A percentile compares a stretch with the other conserved stretches of the same genome.
Conservation (phyloP, 495 filamentous ascomycete species). For the Daldinia grandis region DNA sequence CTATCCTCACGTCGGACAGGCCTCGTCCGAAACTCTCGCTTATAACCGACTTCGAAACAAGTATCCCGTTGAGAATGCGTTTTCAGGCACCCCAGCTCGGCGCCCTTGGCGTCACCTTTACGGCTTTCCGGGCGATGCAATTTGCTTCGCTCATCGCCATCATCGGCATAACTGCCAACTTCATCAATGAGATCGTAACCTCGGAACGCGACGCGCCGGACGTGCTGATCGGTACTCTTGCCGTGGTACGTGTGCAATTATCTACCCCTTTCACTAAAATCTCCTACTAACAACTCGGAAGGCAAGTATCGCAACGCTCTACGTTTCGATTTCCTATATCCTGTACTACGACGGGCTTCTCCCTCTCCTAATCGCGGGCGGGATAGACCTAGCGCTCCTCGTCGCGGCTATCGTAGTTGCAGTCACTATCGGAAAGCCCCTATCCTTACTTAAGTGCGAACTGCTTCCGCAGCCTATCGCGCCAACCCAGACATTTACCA, state of each 20-base stretch:
- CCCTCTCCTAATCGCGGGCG: slow-evolving; percentile 71
- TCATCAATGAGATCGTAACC: slow-evolving; percentile 79
- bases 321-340: slow-evolving; percentile 75
- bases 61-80: slow-evolving; percentile 46
- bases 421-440: slow-evolving; percentile 78
- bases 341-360: slow-evolving; percentile 80
- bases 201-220: slow-evolving; percentile 69
- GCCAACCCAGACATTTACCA: slow-evolving; percentile 33
- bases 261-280: neutral
- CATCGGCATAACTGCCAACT: slow-evolving; percentile 83
- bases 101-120: slow-evolving; percentile 81
- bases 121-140: slow-evolving; percentile 74
- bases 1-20: slow-evolving; percentile 29
- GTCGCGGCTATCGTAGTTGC: slow-evolving; percentile 76
- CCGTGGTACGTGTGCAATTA: slow-evolving; percentile 70
- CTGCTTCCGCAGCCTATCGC: slow-evolving; percentile 54
- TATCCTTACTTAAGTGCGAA: slow-evolving; percentile 79
- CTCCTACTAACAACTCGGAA: slow-evolving; percentile 46
- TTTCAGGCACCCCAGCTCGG: slow-evolving; percentile 65
- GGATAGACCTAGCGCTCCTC: slow-evolving; percentile 71
- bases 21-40: slow-evolving; percentile 44
- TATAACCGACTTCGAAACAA: slow-evolving; percentile 43
- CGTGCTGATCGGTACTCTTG: slow-evolving; percentile 79
- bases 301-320: slow-evolving; percentile 80
- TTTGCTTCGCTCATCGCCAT: slow-evolving; percentile 75